Conservation (phyloP, 176 grass and related monocot species). For the Puccinellia tenuiflora region DNA sequence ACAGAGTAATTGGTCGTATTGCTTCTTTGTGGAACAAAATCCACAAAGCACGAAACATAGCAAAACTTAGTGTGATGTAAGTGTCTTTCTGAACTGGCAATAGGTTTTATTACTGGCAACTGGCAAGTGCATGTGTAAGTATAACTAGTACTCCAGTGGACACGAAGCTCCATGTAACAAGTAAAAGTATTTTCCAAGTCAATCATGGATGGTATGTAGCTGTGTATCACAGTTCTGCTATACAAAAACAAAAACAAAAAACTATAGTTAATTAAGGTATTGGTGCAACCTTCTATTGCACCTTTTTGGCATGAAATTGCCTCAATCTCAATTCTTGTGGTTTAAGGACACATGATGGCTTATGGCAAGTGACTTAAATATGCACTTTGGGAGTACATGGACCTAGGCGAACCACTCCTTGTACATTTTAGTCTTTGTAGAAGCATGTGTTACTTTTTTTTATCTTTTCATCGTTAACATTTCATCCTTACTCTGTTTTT, state of each 20-base stretch:
- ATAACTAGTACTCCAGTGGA: background rate
- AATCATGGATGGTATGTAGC: background rate
- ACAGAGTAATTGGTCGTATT: background rate
- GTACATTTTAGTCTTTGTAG: background rate
- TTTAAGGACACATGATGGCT: background rate
- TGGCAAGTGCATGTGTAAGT: background rate
- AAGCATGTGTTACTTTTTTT: background rate
- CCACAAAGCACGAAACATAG: background rate
- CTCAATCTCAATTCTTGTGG: background rate
- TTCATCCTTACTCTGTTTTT: constrained; percentile 5
- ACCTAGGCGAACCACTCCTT: background rate
- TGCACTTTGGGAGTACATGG: background rate
- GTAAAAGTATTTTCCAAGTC: background rate
- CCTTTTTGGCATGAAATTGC: background rate
- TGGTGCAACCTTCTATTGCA: background rate
- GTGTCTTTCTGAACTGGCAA: background rate
- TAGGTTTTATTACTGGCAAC: background rate
- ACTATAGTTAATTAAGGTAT: background rate
- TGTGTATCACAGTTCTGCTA: background rate
- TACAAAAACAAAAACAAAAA: background rate
- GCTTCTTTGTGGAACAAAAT: background rate
- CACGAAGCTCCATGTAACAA: background rate
- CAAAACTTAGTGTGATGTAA: background rate
- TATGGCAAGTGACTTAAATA: background rate
- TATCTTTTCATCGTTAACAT: background rate